Evolutionary conservation across 179 eudicot genomes (phyloP), one percentile per base, ranked within the genome.

Genomic region (Vitellaria paradoxa): DNA sequence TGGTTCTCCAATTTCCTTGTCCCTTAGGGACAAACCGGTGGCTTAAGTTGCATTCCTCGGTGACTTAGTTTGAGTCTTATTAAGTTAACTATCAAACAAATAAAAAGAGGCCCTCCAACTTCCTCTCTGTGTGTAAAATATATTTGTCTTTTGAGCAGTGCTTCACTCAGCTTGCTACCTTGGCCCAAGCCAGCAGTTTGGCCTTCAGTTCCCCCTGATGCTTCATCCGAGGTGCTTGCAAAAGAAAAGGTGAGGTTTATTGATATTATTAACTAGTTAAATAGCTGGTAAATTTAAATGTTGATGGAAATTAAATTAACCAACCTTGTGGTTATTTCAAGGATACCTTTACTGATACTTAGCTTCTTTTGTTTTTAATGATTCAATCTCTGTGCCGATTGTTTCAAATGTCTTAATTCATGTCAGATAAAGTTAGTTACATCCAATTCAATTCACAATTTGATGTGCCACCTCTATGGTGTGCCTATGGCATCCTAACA

Each of bases 101-200:
- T 42, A 42, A 42, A 42, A 42, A 1, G 45, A 42, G 23, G 60
- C 24, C 66, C 55, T 72, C 42, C 30, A 46, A 49, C n/a, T 65
- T 75, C 24, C 21, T 80, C 21, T 80, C 7, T 42, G 24, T 12
- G 50, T 24, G 21, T 60, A 30, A 65, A 73, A 26, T 69, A 7
- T 60, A 20, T 70, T 68, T 78, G 69, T 49, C 18, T 40, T 63
- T 70, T 70, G 81, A 73, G 76, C 89, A 96, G 99, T 82, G 98
- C 97, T 79, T 85, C 91, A 63, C 92, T 96, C 72, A 93, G 99
- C 88, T 90, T 93, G 93, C 87, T 92, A 65, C 98, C 99, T 23
- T 96, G 99, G 99, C 98, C 99, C 73, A 96, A 92, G 86, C 98
- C 98, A 79, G 92, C 90, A 69, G 87, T 88, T 78, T 96, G 99